A percentile compares a stretch with the other conserved stretches of the same genome.
Conservation (phyloP, 2,329 filamentous ascomycete genomes). For the Alternaria infectoria region DNA sequence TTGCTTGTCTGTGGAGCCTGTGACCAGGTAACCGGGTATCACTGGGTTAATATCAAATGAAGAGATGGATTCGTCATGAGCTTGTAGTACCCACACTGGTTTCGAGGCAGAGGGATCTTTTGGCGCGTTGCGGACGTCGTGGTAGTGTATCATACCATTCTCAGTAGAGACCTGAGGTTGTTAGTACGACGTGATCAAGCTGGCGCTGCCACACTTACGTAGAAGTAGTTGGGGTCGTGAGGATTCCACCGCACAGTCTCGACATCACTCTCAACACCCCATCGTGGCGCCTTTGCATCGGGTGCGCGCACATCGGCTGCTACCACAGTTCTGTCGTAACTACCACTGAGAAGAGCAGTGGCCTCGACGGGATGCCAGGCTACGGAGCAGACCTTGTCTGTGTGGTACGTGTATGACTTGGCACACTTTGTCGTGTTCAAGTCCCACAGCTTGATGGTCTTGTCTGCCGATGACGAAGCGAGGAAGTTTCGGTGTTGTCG, state of each 20-base stretch:
- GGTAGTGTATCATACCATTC: slow-evolving; percentile 87
- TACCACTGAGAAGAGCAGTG: slow-evolving; percentile 88
- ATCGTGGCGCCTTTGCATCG: slow-evolving; percentile 78
- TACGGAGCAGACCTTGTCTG: slow-evolving; percentile 95
- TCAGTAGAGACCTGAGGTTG: slow-evolving; percentile 72
- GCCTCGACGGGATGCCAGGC: slow-evolving; percentile 90
- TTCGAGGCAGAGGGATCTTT: slow-evolving; percentile 76
- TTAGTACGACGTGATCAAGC: slow-evolving; percentile 19
- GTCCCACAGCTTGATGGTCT: slow-evolving; percentile 98
- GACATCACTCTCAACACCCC: slow-evolving; percentile 95
- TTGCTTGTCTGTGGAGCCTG: slow-evolving; percentile 90
- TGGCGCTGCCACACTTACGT: slow-evolving; percentile 58
- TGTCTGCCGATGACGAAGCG: slow-evolving; percentile 93
- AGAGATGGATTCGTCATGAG: slow-evolving; percentile 90
- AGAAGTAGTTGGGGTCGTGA: slow-evolving; percentile 92
- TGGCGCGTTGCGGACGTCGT: slow-evolving; percentile 81
- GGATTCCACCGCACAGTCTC: slow-evolving; percentile 93
- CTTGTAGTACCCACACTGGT: slow-evolving; percentile 92
- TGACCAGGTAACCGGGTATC: slow-evolving; percentile 91
- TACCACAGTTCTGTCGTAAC: slow-evolving; percentile 92
- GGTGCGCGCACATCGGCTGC: slow-evolving; percentile 97
- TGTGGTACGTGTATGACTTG: slow-evolving; percentile 94
- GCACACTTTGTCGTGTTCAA: slow-evolving; percentile 89
- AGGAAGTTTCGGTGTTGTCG: slow-evolving; percentile 91
- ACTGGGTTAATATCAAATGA: slow-evolving; percentile 90